Evolutionary conservation across 768 basidiomycete genomes (phyloP).

Genomic region (Plicaturopsis crispa): DNA sequence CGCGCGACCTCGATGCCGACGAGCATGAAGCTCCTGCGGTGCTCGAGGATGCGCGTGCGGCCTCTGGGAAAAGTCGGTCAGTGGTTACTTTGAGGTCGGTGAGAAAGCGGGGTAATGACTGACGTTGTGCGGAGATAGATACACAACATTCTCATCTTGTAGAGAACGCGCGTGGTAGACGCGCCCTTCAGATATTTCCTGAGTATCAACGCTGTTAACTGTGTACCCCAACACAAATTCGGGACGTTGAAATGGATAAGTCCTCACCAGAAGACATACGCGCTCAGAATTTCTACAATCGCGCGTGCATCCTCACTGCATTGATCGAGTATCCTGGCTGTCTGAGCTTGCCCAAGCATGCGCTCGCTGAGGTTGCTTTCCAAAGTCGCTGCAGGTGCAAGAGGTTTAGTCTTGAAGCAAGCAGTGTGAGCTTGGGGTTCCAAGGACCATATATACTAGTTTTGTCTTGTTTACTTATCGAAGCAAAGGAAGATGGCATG

Average conservation of each 20-base stretch:
- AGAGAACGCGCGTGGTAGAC: constrained; percentile 8
- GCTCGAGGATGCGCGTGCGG: constrained; percentile 7
- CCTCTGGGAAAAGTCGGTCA: neutral
- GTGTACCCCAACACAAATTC: too few relatives aligned
- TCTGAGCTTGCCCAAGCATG: constrained; percentile 9
- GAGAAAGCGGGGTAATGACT: neutral
- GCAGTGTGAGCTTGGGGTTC: too few relatives aligned
- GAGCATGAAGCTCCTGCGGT: constrained; percentile 7
- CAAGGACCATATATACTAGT: too few relatives aligned
- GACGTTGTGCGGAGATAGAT: constrained; percentile 9
- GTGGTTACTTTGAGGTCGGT: neutral
- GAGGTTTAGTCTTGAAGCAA: too few relatives aligned
- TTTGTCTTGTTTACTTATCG: too few relatives aligned
- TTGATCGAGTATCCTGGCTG: constrained; percentile 7
- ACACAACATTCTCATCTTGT: constrained; percentile 6
- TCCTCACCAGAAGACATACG: constrained; percentile 8
- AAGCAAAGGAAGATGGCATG: too few relatives aligned
- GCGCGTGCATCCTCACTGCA: constrained; percentile 4
- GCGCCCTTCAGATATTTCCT: constrained; percentile 12
- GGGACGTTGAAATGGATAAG: too few relatives aligned
- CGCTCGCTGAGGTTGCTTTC: too few relatives aligned
- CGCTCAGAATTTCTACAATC: constrained; percentile 11
- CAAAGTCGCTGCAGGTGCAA: too few relatives aligned
- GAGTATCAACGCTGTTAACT: too few relatives aligned
- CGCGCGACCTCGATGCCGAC: constrained; percentile 7